Conservation (phyloP, 805 yeast genomes). For the Metschnikowia lochheadii region DNA sequence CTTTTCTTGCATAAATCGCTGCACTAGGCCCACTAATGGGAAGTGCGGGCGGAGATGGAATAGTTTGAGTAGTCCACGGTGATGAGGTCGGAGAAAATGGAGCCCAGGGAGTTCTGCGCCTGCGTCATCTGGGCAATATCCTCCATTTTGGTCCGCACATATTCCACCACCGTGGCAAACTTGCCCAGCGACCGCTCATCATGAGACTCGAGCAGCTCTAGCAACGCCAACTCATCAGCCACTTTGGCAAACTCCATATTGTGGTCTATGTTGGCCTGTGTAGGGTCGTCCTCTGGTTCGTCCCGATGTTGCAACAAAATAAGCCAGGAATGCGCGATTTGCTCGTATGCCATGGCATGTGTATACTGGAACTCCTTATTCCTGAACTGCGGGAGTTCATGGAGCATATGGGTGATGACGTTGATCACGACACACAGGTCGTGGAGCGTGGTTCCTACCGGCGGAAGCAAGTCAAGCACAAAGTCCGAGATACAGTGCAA, state of each 20-base stretch:
- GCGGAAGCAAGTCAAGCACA: slow-evolving; percentile 68
- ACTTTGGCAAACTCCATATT: slow-evolving; percentile 25
- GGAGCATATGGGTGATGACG: slow-evolving; percentile 55
- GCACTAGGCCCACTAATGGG: slow-evolving; percentile 13
- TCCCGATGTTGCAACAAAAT: slow-evolving; percentile 33
- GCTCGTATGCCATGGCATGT: slow-evolving; percentile 54
- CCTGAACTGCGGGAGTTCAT: slow-evolving; percentile 62
- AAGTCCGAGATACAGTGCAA: slow-evolving; percentile 70
- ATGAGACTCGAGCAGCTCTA: slow-evolving; percentile 42
- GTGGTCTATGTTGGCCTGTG: slow-evolving; percentile 14
- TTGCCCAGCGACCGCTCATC: slow-evolving; percentile 41
- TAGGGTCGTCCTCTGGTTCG: slow-evolving; percentile 9
- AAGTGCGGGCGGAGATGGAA: slow-evolving; percentile 34
- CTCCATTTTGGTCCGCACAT: slow-evolving; percentile 37
- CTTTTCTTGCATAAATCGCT: too few species aligned
- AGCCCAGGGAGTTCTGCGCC: slow-evolving; percentile 3
- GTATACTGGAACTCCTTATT: slow-evolving; percentile 52
- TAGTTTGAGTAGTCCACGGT: slow-evolving; percentile 42
- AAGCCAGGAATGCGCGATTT: slow-evolving; percentile 58
- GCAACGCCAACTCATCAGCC: slow-evolving; percentile 35
- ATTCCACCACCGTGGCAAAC: slow-evolving; percentile 43
- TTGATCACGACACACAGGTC: slow-evolving; percentile 60
- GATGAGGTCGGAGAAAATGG: slow-evolving; percentile 33
- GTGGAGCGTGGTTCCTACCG: slow-evolving; percentile 52
- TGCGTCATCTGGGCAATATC: slow-evolving; percentile 24